These are phyloP conservation scores for Maudiozyma serrabonitensis DNA, from an alignment of 805 yeast genomes.

Conservation along the genomic window DNA sequence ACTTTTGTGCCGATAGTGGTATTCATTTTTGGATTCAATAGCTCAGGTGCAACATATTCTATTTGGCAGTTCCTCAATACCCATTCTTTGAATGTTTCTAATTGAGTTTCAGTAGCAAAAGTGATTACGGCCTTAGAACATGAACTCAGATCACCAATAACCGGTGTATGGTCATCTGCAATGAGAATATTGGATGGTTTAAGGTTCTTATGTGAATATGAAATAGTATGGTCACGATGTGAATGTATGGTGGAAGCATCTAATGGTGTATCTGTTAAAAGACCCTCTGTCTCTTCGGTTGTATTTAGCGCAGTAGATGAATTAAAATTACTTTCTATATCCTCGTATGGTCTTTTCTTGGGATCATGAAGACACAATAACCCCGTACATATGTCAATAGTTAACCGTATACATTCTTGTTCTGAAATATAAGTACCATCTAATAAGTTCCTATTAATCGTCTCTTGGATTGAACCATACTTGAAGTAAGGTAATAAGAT, in stretches of 20 bases:
- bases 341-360: constrained; percentile 9
- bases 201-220: constrained; percentile 74
- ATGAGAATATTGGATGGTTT: constrained; percentile 88
- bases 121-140: constrained; percentile 52
- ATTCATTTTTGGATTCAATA: constrained; percentile 65
- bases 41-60: constrained; percentile 86
- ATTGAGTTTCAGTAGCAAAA: constrained; percentile 54
- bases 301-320: constrained; percentile 7
- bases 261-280: constrained; percentile 11
- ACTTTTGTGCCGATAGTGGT: constrained; percentile 47
- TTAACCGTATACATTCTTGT: constrained; percentile 48
- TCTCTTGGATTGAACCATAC: constrained; percentile 69
- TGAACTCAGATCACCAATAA: constrained; percentile 78
- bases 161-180: constrained; percentile 62
- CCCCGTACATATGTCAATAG: constrained; percentile 67
- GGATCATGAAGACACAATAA: constrained; percentile 59
- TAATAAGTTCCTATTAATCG: constrained; percentile 55
- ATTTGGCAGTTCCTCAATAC: constrained; percentile 70
- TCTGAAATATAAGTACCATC: constrained; percentile 48
- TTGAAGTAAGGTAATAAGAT: constrained; percentile 72
- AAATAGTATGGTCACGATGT: not conserved
- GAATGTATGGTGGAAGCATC: constrained; percentile 2
- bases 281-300: constrained; percentile 5
- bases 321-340: constrained; percentile 3
- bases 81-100: constrained; percentile 66